Evolutionary conservation across 2,329 filamentous ascomycete genomes (phyloP), one percentile per base, ranked within the genome.

Genomic region (Microcyclosporella mali): DNA sequence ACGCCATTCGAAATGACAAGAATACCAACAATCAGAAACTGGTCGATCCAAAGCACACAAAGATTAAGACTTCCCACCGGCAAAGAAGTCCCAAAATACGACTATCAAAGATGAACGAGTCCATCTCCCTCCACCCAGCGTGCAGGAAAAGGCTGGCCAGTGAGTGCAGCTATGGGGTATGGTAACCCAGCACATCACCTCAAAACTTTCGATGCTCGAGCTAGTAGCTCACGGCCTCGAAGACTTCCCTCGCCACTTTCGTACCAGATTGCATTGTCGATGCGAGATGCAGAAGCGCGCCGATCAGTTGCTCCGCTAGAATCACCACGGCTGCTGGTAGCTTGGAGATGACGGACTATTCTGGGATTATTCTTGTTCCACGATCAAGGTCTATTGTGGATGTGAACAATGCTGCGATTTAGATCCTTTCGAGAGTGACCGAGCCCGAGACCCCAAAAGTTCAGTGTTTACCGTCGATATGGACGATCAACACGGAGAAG

Each of bases 241-340:
- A 46, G 35, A 31, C 14, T 25, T 38, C 41, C 14, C 9, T 41
- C 29, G 9, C 6, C 29, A 8, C 19, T 17, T 41, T 33, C 28
- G 33, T 19, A n/a, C 43, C 43, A 16, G 43, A 45, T 29, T 17
- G 19, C 16, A 14, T n/a, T n/a, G n/a, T n/a, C n/a, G n/a, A n/a
- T n/a, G n/a, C n/a, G n/a, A n/a, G n/a, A n/a, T n/a, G n/a, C n/a
- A n/a, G n/a, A n/a, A n/a, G 45, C 4, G 30, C 40, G n/a, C 45
- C 40, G 12, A 47, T 47, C 33, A 40, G 45, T 21, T 47, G 29
- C 32, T 28, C 33, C 8, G 40, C 40, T 25, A 28, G 34, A 21
- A 21, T 37, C 30, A 17, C 40, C 30, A 8, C 34, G 27, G 27
- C 8, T 38, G 33, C 8, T 7, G 10, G 10, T n/a, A 33, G 37